Evolutionary conservation across 768 basidiomycete genomes (phyloP), one percentile per base, ranked within the genome.

Genomic region (Trametes punicea): DNA sequence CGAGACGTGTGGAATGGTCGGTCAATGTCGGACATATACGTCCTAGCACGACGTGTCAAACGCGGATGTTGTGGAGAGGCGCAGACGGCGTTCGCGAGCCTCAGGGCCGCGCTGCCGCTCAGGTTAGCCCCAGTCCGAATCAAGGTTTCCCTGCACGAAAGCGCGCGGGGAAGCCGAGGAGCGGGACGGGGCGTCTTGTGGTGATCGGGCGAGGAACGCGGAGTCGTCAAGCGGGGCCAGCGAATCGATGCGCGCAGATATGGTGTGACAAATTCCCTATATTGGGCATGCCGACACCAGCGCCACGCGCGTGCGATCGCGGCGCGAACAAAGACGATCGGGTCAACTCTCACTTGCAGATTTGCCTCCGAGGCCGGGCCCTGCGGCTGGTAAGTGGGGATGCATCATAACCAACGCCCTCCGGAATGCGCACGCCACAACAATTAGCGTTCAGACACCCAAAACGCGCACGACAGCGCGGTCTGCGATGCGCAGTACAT

Each of bases 391-490:
- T 9, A 25, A 2, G 21, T 23, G 20, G 3, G 41, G 34, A 5
- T 15, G 9, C 5, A 36, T 36, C 34, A n/a, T n/a, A n/a, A n/a
- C 13, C 34, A 4, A 10, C 34, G 11, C 34, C 34, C n/a, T n/a
- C n/a, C n/a, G n/a, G n/a, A n/a, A n/a, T 8, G 13, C 52, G 34
- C 23, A 44, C 55, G 55, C 47, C 47, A 44, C 55, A 18, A 4
- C 31, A 42, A 52, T 47, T 58, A 47, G 51, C 46, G 51, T 58
- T 58, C 57, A 21, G 45, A 9, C 57, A 52, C 46, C 51, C 40
- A 25, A 25, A 33, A 26, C 40, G 25, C 42, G 25, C 25, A 15
- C 23, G 23, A 41, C 18, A 21, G 15, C 23, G 11, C 25, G 42
- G 15, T 21, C 42, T 25, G 18, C 11, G 13, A 25, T 44, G 25